These are phyloP conservation scores for Ogataea thermomethanolica DNA, from an alignment of 805 yeast species.

Conservation along the genomic window DNA sequence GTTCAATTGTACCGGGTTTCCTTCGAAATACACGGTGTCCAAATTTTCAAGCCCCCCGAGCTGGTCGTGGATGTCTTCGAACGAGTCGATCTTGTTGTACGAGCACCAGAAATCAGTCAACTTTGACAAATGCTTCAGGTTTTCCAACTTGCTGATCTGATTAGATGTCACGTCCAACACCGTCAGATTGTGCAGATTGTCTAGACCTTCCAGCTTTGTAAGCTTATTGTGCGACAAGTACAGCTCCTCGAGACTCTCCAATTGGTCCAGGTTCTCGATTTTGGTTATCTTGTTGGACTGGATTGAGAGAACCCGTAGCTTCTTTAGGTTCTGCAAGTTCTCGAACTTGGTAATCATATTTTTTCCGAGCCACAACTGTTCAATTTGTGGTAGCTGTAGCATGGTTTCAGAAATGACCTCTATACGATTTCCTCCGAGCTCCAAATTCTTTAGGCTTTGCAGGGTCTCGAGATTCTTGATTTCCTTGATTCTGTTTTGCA, in stretches of 20 bases:
- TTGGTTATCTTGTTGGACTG: slow-evolving; percentile 80
- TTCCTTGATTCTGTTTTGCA: slow-evolving; percentile 78
- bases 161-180: slow-evolving; percentile 84
- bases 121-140: slow-evolving; percentile 58
- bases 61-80: slow-evolving; percentile 64
- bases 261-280: slow-evolving; percentile 74
- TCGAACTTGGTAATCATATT: slow-evolving; percentile 67
- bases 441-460: slow-evolving; percentile 60
- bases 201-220: slow-evolving; percentile 70
- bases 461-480: slow-evolving; percentile 65
- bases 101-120: slow-evolving; percentile 96
- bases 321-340: slow-evolving; percentile 55
- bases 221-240: slow-evolving; percentile 86
- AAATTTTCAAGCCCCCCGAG: slow-evolving; percentile 58
- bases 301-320: slow-evolving; percentile 74
- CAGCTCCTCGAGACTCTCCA: slow-evolving; percentile 74
- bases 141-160: slow-evolving; percentile 55
- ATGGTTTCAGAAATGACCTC: slow-evolving; percentile 54
- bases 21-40: slow-evolving; percentile 91
- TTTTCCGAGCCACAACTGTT: slow-evolving; percentile 90
- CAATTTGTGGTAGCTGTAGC: slow-evolving; percentile 50
- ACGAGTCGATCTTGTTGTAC: slow-evolving; percentile 63
- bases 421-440: slow-evolving; percentile 86
- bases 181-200: slow-evolving; percentile 59
- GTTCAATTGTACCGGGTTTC: slow-evolving; percentile 76